phyloP scores from a whole-genome alignment of 768 basidiomycete genomes.

The Lyophyllum atratum region DNA sequence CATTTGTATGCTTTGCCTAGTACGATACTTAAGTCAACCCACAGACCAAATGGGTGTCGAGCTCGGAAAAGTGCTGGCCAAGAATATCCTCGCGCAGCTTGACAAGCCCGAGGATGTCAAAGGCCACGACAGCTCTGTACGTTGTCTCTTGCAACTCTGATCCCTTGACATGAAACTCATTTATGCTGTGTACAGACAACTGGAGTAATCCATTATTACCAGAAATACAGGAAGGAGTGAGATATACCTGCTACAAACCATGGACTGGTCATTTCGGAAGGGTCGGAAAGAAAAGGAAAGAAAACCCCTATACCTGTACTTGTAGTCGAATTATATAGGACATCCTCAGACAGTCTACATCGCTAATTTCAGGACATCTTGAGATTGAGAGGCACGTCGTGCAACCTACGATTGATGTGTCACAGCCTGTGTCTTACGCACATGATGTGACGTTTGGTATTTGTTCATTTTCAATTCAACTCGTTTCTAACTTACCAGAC shows the following conservation, averaged over 20 bases:
- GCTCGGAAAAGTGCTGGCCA: slow-evolving; percentile 95
- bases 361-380: too few species aligned
- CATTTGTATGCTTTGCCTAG: background rate
- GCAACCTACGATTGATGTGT: too few species aligned
- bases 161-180: background rate
- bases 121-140: slow-evolving; percentile 86
- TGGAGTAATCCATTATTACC: slow-evolving; percentile 96
- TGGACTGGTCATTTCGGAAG: background rate
- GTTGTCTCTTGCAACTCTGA: slow-evolving; percentile 14
- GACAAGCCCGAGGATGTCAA: slow-evolving; percentile 74
- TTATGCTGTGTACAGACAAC: slow-evolving; percentile 62
- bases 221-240: slow-evolving; percentile 81
- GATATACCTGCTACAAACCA: background rate
- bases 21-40: background rate
- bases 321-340: background rate
- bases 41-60: slow-evolving; percentile 99
- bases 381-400: too few species aligned
- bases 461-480: too few species aligned
- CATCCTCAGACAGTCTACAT: too few species aligned
- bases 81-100: slow-evolving; percentile 91
- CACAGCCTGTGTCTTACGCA: too few species aligned
- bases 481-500: too few species aligned
- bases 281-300: background rate
- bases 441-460: too few species aligned
- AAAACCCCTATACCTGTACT: background rate